Percentiles rank a stretch among this genome's conserved stretches.
phyloP scores from a whole-genome alignment of 108 stramenopile species.

The Cylindrotheca closterium region DNA sequence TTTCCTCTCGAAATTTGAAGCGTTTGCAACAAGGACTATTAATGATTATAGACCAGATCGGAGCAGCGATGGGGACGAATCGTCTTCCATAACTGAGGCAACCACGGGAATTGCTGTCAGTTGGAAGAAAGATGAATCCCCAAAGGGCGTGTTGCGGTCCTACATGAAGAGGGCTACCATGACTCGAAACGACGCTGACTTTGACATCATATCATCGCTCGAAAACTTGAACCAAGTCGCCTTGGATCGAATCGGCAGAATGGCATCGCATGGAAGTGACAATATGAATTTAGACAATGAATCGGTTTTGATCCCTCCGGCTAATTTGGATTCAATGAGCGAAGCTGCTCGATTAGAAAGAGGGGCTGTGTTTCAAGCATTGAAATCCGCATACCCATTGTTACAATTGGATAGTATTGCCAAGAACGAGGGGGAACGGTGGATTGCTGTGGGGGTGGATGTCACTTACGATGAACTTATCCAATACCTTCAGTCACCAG shows the following conservation, averaged over 20 bases:
- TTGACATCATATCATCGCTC: background rate
- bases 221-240: constrained; percentile 2
- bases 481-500: constrained; percentile 42
- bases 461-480: constrained; percentile 51
- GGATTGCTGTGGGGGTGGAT: constrained; percentile 51
- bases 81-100: background rate
- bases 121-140: background rate
- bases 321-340: background rate
- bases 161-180: background rate
- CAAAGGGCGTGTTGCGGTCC: background rate
- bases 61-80: background rate
- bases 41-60: background rate
- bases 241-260: background rate
- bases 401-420: constrained; percentile 24
- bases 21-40: background rate
- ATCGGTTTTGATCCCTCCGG: constrained; percentile 29
- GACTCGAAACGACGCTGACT: background rate
- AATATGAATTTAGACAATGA: background rate
- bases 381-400: constrained; percentile 38
- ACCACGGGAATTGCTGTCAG: background rate
- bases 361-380: constrained; percentile 29
- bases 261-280: background rate
- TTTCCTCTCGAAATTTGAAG: background rate
- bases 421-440: constrained; percentile 22
- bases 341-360: constrained; percentile 3